phyloP scores from a whole-genome alignment of 495 filamentous ascomycete species.

The Lichina pygmaea region DNA sequence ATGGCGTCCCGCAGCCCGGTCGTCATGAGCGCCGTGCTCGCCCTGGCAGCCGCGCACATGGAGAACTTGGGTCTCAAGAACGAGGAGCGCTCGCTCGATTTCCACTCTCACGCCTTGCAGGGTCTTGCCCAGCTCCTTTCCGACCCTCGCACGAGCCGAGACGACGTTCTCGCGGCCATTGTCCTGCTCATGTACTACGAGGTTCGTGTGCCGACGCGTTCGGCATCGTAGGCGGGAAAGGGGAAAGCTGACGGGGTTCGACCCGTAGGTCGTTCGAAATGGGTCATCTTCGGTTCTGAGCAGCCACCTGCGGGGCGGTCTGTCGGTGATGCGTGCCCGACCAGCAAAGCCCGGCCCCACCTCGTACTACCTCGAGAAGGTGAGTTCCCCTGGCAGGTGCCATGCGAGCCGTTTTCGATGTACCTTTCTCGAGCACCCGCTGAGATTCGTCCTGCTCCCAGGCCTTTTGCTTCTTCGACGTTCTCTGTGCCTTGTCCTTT shows the following conservation, averaged over 20 bases:
- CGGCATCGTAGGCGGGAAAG: too few relatives aligned
- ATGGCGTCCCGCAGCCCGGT: conserved; percentile 18
- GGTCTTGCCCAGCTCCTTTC: conserved; percentile 28
- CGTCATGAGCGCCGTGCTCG: conserved; percentile 29
- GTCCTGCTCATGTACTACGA: conserved; percentile 38
- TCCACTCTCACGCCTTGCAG: conserved; percentile 30
- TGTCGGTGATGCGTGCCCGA: conserved; percentile 26
- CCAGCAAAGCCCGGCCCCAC: conserved; percentile 21
- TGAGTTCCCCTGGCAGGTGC: conserved; percentile 9
- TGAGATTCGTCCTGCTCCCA: conserved; percentile 4
- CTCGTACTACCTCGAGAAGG: conserved; percentile 27
- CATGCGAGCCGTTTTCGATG: background rate
- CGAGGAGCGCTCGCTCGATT: conserved; percentile 26
- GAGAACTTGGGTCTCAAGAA: conserved; percentile 28
- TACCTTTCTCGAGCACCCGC: background rate
- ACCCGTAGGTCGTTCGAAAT: conserved; percentile 26
- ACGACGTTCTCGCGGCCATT: conserved; percentile 31
- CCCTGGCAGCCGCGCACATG: conserved; percentile 26
- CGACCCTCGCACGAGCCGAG: conserved; percentile 18
- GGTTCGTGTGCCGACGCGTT: conserved; percentile 12
- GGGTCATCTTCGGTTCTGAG: conserved; percentile 28
- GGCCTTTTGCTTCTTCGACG: conserved; percentile 39
- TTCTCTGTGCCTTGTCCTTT: conserved; percentile 33
- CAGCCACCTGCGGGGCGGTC: conserved; percentile 29
- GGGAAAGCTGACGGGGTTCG: background rate